Base-by-base conservation (phyloP, 2,329 filamentous ascomycete genomes). In the Alternaria postmessia region DNA sequence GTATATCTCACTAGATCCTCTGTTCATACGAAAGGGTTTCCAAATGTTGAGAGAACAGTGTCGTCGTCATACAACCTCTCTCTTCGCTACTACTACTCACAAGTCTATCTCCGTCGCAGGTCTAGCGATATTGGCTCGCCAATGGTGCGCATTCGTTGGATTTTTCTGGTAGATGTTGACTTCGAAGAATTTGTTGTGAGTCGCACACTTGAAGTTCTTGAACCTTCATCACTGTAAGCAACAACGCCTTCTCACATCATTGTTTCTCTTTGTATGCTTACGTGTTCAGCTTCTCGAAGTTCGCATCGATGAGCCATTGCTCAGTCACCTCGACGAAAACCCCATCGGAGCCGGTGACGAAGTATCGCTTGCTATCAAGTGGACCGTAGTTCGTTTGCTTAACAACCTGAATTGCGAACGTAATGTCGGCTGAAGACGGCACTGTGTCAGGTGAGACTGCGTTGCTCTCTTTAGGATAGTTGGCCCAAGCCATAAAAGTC, bases 151-250 rank as follows among this genome's bases (percentile, higher is more conserved):
- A 62, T 83, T 84, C 28, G 79, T 59, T 0, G 81, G 80, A 64
- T 84, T 73, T 62, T 82, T 83, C 70, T 84, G 73, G 61, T 84
- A 84, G 1, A 84, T n/a, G 64, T 84, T 84, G 30, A 81, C 24
- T 62, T 84, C 82, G 62, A 83, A 84, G 71, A 84, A 84, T 61
- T 77, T 81, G 61, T 83, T 77, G 63, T 84, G 81, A 1, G 2
- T 26, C 1, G 54, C 60, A 55, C 82, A 84, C 53, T 75, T 81
- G 74, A 76, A 84, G 63, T 84, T 85, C 71, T 84, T 84, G 68
- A 77, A 83, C 6, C 81, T 84, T 44, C 1, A 20, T 1, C 16
- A 54, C 41, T 24, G 1, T 52, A 9, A 59, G 8, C 32, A 74
- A 20, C 20, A 14, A 4, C 18, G 5, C 38, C 7, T 14, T 20